Conservation (phyloP, 83 land plant species). For the Diphasiastrum complanatum region DNA sequence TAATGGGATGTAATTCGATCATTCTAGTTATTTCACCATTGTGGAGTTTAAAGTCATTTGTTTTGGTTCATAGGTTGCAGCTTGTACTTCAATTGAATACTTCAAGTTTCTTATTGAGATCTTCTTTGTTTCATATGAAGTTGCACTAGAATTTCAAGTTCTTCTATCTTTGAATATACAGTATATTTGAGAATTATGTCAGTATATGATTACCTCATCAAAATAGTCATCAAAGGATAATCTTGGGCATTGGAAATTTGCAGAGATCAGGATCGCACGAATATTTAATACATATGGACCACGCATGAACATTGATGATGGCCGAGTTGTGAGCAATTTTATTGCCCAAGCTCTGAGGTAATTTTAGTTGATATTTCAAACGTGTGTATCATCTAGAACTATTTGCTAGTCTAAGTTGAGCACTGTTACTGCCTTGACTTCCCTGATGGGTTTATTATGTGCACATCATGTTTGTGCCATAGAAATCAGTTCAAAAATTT, state of each 20-base stretch:
- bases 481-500: too few relatives aligned
- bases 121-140: too few relatives aligned
- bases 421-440: not conserved
- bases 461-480: too few relatives aligned
- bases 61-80: too few relatives aligned
- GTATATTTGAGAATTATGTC: not conserved
- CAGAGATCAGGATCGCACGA: conserved; percentile 36
- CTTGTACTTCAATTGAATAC: too few relatives aligned
- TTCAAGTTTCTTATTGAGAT: too few relatives aligned
- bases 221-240: too few relatives aligned
- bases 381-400: not conserved
- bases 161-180: not conserved
- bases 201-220: not conserved
- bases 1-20: too few relatives aligned
- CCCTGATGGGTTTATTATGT: not conserved
- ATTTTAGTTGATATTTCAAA: not conserved
- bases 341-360: conserved; percentile 92
- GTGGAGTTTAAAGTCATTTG: too few relatives aligned
- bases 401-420: not conserved
- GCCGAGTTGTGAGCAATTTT: conserved; percentile 98
- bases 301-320: conserved; percentile 97
- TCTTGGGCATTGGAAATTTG: too few relatives aligned
- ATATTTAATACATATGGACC: conserved; percentile 98
- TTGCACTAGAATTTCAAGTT: not conserved
- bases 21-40: too few relatives aligned